Evolutionary conservation across 495 filamentous ascomycete genomes (phyloP).

Genomic region (Neurospora tetraspora): DNA sequence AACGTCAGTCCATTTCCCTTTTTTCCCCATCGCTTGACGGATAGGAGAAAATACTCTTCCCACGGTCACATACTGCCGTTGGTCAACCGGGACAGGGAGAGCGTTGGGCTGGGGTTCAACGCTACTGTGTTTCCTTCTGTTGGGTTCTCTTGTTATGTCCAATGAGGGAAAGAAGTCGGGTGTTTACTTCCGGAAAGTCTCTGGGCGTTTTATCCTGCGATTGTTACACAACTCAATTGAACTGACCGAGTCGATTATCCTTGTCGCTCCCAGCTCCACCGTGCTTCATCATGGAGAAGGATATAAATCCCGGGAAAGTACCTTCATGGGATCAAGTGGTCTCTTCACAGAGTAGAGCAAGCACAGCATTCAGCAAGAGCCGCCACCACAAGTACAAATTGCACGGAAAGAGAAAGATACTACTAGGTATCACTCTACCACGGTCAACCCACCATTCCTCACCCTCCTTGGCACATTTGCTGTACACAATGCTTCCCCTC

Average conservation of each 20-base stretch:
- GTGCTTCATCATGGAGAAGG: neutral
- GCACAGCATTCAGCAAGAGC: neutral
- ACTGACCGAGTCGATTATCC: neutral
- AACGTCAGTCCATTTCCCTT: neutral
- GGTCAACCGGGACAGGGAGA: neutral
- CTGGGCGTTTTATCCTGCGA: neutral
- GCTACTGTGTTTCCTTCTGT: neutral
- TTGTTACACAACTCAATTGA: neutral
- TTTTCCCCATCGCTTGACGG: neutral
- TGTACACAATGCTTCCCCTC: neutral
- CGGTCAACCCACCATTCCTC: neutral
- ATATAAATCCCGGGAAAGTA: neutral
- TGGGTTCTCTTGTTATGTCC: neutral
- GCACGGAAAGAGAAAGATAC: neutral
- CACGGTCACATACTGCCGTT: neutral
- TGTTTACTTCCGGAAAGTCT: neutral
- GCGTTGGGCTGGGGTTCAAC: neutral
- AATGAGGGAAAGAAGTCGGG: neutral
- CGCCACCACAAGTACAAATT: neutral
- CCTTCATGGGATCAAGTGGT: neutral
- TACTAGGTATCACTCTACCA: neutral
- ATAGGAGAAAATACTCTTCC: neutral
- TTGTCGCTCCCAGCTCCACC: neutral
- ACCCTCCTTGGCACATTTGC: neutral
- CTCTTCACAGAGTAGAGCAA: neutral